Base-by-base conservation (phyloP, 805 yeast genomes). In the Lachancea dasiensis region DNA sequence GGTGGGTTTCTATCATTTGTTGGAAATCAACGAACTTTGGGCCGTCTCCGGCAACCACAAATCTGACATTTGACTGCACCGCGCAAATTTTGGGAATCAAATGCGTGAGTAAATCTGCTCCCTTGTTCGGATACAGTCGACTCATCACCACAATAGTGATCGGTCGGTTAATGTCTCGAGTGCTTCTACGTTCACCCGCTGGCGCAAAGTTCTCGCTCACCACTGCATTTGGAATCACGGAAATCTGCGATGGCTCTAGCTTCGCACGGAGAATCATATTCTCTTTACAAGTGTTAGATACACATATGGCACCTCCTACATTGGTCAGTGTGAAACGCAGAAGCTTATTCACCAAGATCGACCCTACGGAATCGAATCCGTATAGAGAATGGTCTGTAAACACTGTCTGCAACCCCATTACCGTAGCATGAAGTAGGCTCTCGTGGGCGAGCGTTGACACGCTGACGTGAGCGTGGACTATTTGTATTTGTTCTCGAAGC, bases 141-240 rank as follows among this genome's bases (percentile, higher is more conserved):
- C 96, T 84, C 17, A 94, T 90, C 14, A 86, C 90, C 19, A 92
- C 95, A 13, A 92, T 81, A 1, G 95, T 86, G 25, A 92, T 80
- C 17, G 61, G 61, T 3, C 64, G 59, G 14, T 61, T 47, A n/a
- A 51, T 37, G n/a, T 42, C 36, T 23, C 17, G 14, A 11, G 21
- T 9, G 5, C 21, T 22, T 17, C 22, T 35, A 6, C 10, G 27
- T 14, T n/a, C n/a, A n/a, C n/a, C n/a, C n/a, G 26, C 61, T 0
- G 86, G 87, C n/a, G 58, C 57, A 57, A 92, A 92, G 57, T 89
- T 94, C 31, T 75, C 73, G 4, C 92, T 73, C 1, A 92, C 77
- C 4, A 92, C 94, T 0, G 99, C 99, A 62, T 92, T 92, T 0
- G 99, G 99, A 13, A 92, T 92, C 17, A 89, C 99, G 11, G 89